These are phyloP conservation scores for Yamadazyma tumulicola DNA, from an alignment of 805 yeast species.

Conservation along the genomic window DNA sequence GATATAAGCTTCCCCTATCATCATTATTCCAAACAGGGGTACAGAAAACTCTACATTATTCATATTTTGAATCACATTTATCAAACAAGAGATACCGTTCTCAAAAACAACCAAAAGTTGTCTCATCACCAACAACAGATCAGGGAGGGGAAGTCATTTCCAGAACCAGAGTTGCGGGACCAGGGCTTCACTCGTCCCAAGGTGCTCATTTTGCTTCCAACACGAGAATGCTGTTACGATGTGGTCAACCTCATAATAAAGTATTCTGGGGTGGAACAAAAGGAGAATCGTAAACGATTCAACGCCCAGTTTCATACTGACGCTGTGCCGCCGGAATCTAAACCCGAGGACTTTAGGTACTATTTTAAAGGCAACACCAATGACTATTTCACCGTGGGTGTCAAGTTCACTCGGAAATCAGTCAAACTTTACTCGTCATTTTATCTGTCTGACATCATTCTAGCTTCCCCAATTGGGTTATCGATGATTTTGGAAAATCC, in stretches of 20 bases:
- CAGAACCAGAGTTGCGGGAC: constrained; percentile 69
- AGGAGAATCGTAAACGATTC: constrained; percentile 79
- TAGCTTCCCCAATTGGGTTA: constrained; percentile 91
- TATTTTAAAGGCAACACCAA: constrained; percentile 85
- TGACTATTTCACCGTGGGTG: constrained; percentile 88
- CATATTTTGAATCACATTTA: constrained; percentile 80
- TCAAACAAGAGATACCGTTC: constrained; percentile 81
- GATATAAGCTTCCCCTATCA: constrained; percentile 64
- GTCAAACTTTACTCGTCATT: constrained; percentile 80
- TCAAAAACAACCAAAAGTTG: constrained; percentile 68
- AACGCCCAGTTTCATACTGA: constrained; percentile 60
- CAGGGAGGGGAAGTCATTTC: constrained; percentile 30
- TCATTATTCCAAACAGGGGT: constrained; percentile 45
- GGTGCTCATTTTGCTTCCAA: constrained; percentile 77
- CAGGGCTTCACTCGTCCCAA: constrained; percentile 97
- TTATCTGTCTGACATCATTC: constrained; percentile 77
- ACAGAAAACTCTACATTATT: constrained; percentile 60
- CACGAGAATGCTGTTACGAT: constrained; percentile 72
- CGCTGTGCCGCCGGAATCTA: constrained; percentile 46
- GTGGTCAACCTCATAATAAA: constrained; percentile 59
- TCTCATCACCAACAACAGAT: constrained; percentile 39
- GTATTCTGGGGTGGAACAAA: constrained; percentile 65
- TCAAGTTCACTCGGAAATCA: constrained; percentile 85
- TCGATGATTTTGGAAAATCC: constrained; percentile 66
- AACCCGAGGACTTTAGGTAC: constrained; percentile 80